Percentiles rank a stretch among this genome's conserved stretches.
phyloP scores from a whole-genome alignment of 495 filamentous ascomycete species.

The Penicillium riverlandense region DNA sequence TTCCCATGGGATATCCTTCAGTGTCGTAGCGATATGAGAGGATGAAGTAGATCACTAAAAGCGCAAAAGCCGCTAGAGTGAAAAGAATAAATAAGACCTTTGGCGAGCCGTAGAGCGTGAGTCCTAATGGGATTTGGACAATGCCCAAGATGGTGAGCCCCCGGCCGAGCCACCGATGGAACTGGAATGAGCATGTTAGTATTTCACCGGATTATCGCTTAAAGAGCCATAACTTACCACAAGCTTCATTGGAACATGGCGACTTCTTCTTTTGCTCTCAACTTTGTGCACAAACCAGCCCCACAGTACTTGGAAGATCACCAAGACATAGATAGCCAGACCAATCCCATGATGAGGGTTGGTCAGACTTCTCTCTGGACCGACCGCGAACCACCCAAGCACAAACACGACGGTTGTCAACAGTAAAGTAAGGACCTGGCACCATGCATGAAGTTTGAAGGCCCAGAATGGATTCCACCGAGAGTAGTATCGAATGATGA shows the following conservation, averaged over 20 bases:
- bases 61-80: conserved; percentile 59
- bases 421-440: conserved; percentile 64
- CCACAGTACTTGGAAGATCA: conserved; percentile 72
- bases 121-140: conserved; percentile 78
- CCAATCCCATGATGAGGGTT: conserved; percentile 97
- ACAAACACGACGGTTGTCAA: conserved; percentile 21
- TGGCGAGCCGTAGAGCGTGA: conserved; percentile 90
- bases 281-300: conserved; percentile 63
- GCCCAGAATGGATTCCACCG: conserved; percentile 55
- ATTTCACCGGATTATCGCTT: neutral
- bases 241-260: conserved; percentile 57
- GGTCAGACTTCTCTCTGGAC: conserved; percentile 60
- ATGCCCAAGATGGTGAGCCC: conserved; percentile 70
- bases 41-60: conserved; percentile 65
- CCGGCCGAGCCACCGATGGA: conserved; percentile 84
- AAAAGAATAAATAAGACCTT: conserved; percentile 78
- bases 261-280: conserved; percentile 51
- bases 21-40: conserved; percentile 58
- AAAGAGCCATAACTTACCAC: conserved; percentile 45
- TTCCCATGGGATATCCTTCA: conserved; percentile 37
- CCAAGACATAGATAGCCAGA: conserved; percentile 76
- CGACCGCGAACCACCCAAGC: conserved; percentile 24
- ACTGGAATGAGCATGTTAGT: conserved; percentile 20
- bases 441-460: conserved; percentile 75
- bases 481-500: conserved; percentile 69